Base-by-base conservation (phyloP, 1,284 basidiomycete genomes). In the Leccinum insolens region DNA sequence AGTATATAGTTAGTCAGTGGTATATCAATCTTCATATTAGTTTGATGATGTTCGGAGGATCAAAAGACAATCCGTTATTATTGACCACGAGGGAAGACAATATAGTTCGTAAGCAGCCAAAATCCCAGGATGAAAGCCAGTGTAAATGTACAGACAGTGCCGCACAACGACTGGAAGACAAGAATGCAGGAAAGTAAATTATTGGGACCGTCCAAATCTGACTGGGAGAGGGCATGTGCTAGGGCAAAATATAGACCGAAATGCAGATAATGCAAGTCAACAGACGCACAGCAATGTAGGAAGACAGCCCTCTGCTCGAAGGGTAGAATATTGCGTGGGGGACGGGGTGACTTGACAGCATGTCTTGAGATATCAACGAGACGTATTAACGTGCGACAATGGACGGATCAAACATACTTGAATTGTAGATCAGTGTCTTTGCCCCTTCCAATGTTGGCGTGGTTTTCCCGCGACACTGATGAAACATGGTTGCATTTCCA, bases 351-450 rank as follows among this genome's bases (percentile, higher is more conserved):
- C 77, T 75, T 31, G 8, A 31, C 28, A 31, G 28, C 28, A 31
- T 31, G 28, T 28, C 25, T 28, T 28, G 25, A 28, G 25, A 28
- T 28, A 66, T 39, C 65, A 74, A 72, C 71, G 28, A 66, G 69
- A 67, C 61, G 62, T 55, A 64, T 66, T 39, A 64, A 64, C 62
- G n/a, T 67, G 65, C 64, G 65, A 73, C 60, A 46, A 71, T 28
- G 62, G 49, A 67, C 34, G 64, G 12, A 64, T 62, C 25, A 55
- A 28, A 80, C 84, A 78, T 79, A 94, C 91, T 85, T 92, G 79
- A 77, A 85, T 76, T 82, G 85, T 78, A 99, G 81, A 83, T 99
- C 97, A 67, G 86, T 87, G 28, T 28, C 87, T 99, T 99, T 75
- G 98, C 94, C 15, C 96, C 97, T 28, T 98, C 97, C 34, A 34